These are phyloP conservation scores for Ophiocordyceps camponoti-floridani DNA, from an alignment of 2,329 filamentous ascomycete species.

Conservation along the genomic window DNA sequence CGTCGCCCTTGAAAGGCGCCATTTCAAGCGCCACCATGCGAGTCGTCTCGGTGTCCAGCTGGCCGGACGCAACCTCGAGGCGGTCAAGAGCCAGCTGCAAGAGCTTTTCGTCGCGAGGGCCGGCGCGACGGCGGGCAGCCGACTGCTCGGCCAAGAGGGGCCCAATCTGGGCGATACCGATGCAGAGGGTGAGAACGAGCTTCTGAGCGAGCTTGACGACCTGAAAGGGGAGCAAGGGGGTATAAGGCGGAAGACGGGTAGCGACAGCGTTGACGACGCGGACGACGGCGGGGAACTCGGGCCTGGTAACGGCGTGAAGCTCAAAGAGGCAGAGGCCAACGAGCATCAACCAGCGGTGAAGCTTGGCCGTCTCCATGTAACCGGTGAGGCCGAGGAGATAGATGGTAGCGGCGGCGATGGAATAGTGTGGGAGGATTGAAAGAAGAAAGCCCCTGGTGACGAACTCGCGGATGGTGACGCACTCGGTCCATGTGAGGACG, in stretches of 20 bases:
- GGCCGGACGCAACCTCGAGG: conserved; percentile 39
- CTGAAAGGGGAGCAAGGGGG: conserved; percentile 72
- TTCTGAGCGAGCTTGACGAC: conserved; percentile 58
- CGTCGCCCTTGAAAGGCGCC: conserved; percentile 63
- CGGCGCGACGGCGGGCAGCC: conserved; percentile 9
- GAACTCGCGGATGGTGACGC: conserved; percentile 54
- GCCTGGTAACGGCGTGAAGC: conserved; percentile 35
- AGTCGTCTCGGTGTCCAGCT: conserved; percentile 50
- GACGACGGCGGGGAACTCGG: conserved; percentile 28
- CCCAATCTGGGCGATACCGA: conserved; percentile 66
- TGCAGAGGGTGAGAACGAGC: conserved; percentile 59
- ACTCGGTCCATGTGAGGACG: conserved; percentile 46
- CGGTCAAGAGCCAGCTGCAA: conserved; percentile 47
- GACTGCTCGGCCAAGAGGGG: conserved; percentile 38
- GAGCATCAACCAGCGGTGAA: conserved; percentile 46
- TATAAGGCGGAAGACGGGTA: conserved; percentile 21
- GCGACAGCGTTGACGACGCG: conserved; percentile 26
- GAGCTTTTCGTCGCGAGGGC: conserved; percentile 25
- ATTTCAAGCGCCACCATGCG: conserved; percentile 62
- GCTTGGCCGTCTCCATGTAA: conserved; percentile 48
- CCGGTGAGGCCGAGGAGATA: conserved; percentile 45
- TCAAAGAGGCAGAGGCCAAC: conserved; percentile 36
- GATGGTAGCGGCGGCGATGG: conserved; percentile 34
- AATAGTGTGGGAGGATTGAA: conserved; percentile 42
- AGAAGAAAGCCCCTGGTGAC: conserved; percentile 46